phyloP scores from a whole-genome alignment of 1,284 basidiomycete species.

The Caloboletus firmus region DNA sequence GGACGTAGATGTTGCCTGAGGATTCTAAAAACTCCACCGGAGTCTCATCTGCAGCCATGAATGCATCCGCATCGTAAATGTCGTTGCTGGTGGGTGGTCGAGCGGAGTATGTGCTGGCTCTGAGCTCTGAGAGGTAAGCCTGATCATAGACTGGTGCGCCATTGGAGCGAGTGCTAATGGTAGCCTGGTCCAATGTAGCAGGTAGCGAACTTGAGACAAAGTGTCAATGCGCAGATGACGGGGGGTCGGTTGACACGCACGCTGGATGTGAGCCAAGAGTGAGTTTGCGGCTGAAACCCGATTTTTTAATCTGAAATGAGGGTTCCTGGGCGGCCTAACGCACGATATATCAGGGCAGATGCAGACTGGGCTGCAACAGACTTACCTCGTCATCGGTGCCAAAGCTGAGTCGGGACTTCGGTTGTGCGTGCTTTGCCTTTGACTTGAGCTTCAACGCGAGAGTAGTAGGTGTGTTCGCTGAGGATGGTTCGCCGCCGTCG shows the following conservation, averaged over 20 bases:
- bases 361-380: slow-evolving; percentile 16
- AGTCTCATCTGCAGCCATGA: slow-evolving; percentile 49
- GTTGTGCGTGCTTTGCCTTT: slow-evolving; percentile 60
- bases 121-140: slow-evolving; percentile 79
- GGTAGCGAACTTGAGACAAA: slow-evolving; percentile 34
- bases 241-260: slow-evolving; percentile 35
- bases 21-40: slow-evolving; percentile 38
- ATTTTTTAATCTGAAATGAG: slow-evolving; percentile 76
- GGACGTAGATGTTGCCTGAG: slow-evolving; percentile 35
- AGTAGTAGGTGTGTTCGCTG: slow-evolving; percentile 52
- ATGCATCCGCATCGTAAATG: slow-evolving; percentile 54
- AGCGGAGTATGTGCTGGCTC: slow-evolving; percentile 72
- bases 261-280: slow-evolving; percentile 53
- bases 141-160: slow-evolving; percentile 67
- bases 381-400: slow-evolving; percentile 76
- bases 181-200: slow-evolving; percentile 51
- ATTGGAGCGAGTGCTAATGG: slow-evolving; percentile 46
- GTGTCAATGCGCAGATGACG: slow-evolving; percentile 7
- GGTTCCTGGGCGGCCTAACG: slow-evolving; percentile 58
- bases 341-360: slow-evolving; percentile 25
- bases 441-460: slow-evolving; percentile 67
- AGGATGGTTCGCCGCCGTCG: slow-evolving; percentile 20
- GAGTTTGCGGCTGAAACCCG: slow-evolving; percentile 66
- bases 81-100: slow-evolving; percentile 46
- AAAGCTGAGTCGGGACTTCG: slow-evolving; percentile 76